Evolutionary conservation across 2,329 filamentous ascomycete genomes (phyloP).

Genomic region (Talaromyces albobiverticillius): DNA sequence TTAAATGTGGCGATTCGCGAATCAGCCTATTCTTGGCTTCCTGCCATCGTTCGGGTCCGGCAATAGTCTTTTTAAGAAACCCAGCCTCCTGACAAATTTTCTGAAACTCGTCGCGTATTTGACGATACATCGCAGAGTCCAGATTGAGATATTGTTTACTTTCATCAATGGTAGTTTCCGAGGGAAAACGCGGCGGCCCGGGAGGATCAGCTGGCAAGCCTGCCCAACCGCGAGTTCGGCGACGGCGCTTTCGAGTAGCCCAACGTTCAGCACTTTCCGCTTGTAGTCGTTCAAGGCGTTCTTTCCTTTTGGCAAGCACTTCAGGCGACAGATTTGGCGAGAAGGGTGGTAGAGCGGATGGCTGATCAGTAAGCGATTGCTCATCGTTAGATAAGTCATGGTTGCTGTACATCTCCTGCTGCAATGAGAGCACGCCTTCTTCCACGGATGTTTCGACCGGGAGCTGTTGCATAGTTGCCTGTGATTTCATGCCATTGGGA

Average conservation of each 20-base stretch:
- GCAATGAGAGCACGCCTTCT: slow-evolving; percentile 36
- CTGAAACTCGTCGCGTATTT: slow-evolving; percentile 65
- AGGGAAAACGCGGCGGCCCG: slow-evolving; percentile 71
- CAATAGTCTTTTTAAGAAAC: slow-evolving; percentile 72
- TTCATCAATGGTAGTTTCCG: slow-evolving; percentile 78
- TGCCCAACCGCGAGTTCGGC: slow-evolving; percentile 66
- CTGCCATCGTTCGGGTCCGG: slow-evolving; percentile 72
- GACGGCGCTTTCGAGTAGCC: slow-evolving; percentile 63
- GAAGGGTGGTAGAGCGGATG: slow-evolving; percentile 17
- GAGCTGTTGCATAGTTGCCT: slow-evolving; percentile 20
- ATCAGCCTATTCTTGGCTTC: slow-evolving; percentile 66
- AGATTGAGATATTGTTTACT: slow-evolving; percentile 68
- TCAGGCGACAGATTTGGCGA: slow-evolving; percentile 43
- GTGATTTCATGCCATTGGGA: slow-evolving; percentile 56
- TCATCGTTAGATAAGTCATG: slow-evolving; percentile 27
- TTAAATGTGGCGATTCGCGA: slow-evolving; percentile 62
- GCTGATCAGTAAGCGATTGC: slow-evolving; percentile 24
- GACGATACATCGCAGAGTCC: slow-evolving; percentile 61
- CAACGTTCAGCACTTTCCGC: slow-evolving; percentile 61
- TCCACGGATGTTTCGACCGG: slow-evolving; percentile 25
- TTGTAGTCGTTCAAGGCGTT: slow-evolving; percentile 55
- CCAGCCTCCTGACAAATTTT: slow-evolving; percentile 65
- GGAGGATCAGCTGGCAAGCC: slow-evolving; percentile 66
- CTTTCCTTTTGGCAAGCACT: slow-evolving; percentile 52
- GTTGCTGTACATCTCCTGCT: slow-evolving; percentile 38